Percentiles rank a stretch among this genome's conserved stretches.
Evolutionary conservation across 257 asterid genomes (phyloP).

Genomic region (Salvia rosmarinus): DNA sequence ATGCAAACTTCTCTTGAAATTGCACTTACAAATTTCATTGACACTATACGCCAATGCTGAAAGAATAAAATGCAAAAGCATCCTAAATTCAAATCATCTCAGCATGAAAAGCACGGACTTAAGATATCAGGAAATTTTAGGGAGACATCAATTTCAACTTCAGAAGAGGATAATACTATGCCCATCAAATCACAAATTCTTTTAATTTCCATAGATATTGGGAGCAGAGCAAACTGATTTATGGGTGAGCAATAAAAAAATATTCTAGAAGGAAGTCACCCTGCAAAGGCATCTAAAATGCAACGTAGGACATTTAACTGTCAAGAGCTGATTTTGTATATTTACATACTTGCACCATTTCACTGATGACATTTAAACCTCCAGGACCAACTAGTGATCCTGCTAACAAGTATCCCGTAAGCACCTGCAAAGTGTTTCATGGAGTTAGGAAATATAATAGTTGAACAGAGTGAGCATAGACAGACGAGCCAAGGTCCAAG

Average conservation of each 20-base stretch:
- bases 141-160: no score
- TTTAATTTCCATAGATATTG: background rate
- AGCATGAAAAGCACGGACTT: no score
- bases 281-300: slow-evolving; percentile 13
- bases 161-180: background rate
- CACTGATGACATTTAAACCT: slow-evolving; percentile 90
- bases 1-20: slow-evolving; percentile 3
- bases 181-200: background rate
- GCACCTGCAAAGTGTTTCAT: slow-evolving; percentile 62
- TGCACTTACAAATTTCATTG: background rate
- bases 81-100: background rate
- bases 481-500: slow-evolving; percentile 36
- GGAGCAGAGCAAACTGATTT: slow-evolving; percentile 5
- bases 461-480: slow-evolving; percentile 18
- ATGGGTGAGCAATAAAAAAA: background rate
- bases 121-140: no score
- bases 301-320: slow-evolving; percentile 23
- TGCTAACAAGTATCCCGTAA: slow-evolving; percentile 95
- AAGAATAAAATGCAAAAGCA: slow-evolving; percentile 14
- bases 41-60: background rate
- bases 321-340: slow-evolving; percentile 9
- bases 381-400: slow-evolving; percentile 99
- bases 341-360: slow-evolving; percentile 94
- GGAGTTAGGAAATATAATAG: slow-evolving; percentile 30
- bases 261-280: background rate